phyloP scores from a whole-genome alignment of 1,284 basidiomycete genomes.

The Apiotrichum laibachii region DNA sequence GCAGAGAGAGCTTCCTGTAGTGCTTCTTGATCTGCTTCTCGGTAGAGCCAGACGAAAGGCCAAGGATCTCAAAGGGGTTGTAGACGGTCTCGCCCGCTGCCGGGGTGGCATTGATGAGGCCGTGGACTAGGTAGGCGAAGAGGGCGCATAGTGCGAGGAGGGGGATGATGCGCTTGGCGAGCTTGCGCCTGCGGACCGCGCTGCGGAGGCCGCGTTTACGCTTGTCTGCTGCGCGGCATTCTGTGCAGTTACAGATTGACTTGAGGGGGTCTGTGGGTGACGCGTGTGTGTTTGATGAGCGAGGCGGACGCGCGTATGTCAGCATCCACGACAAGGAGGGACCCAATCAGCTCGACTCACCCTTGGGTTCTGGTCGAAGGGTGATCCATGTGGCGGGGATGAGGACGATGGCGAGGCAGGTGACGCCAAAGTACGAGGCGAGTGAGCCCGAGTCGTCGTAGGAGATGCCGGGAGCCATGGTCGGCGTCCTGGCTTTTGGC shows the following conservation, averaged over 20 bases:
- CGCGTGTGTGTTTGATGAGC: slow-evolving; percentile 45
- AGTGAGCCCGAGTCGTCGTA: slow-evolving; percentile 87
- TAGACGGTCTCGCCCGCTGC: slow-evolving; percentile 69
- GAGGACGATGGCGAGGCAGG: slow-evolving; percentile 75
- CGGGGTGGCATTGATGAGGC: slow-evolving; percentile 60
- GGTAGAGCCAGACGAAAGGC: slow-evolving; percentile 64
- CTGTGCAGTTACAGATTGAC: slow-evolving; percentile 36
- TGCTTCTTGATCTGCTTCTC: slow-evolving; percentile 96
- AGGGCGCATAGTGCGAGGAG: slow-evolving; percentile 72
- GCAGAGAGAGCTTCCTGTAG: slow-evolving; percentile 88
- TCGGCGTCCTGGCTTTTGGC: slow-evolving; percentile 13
- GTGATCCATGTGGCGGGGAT: slow-evolving; percentile 68
- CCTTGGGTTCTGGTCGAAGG: slow-evolving; percentile 35
- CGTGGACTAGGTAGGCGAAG: slow-evolving; percentile 67
- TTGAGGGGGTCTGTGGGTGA: slow-evolving; percentile 45
- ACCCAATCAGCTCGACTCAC: slow-evolving; percentile 36
- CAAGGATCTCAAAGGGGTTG: slow-evolving; percentile 92
- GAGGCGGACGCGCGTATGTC: not conserved
- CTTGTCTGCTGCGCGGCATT: slow-evolving; percentile 25
- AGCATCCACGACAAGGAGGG: not conserved
- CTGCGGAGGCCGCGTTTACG: slow-evolving; percentile 35
- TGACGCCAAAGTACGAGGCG: slow-evolving; percentile 84
- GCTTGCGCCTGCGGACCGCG: slow-evolving; percentile 45
- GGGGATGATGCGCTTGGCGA: slow-evolving; percentile 56
- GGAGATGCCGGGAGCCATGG: slow-evolving; percentile 49